phyloP scores from a whole-genome alignment of 83 land plant genomes.

The Isoetes engelmannii region DNA sequence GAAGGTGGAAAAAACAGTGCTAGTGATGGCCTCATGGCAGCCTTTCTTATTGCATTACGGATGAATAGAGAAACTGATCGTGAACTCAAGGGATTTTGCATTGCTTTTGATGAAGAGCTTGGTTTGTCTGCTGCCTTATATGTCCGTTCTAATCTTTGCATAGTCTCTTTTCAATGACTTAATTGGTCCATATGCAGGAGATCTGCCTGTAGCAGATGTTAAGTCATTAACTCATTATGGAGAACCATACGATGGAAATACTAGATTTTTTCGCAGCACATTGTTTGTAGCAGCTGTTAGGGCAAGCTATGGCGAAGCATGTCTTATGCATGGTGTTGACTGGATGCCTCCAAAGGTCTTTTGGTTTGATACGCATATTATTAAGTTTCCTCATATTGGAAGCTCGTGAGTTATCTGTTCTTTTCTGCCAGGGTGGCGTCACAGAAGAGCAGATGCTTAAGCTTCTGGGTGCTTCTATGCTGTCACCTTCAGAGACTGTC shows the following conservation, averaged over 20 bases:
- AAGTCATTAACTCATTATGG: conserved; percentile 97
- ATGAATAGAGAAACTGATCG: conserved; percentile 96
- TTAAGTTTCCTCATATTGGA: conserved; percentile 2
- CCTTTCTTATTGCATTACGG: conserved; percentile 86
- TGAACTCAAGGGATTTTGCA: conserved; percentile 91
- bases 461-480: conserved; percentile 70
- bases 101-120: conserved; percentile 97
- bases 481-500: conserved; percentile 65
- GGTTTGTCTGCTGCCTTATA: conserved; percentile 32
- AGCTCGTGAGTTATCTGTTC: conserved; percentile 2
- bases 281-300: conserved; percentile 97
- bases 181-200: conserved; percentile 39
- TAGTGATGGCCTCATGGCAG: conserved; percentile 76
- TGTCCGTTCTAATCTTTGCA: background rate
- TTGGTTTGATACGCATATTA: background rate
- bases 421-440: conserved; percentile 81
- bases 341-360: conserved; percentile 99
- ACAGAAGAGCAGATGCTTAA: conserved; percentile 93
- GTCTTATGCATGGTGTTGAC: conserved; percentile 90
- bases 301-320: conserved; percentile 88
- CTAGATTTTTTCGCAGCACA: conserved; percentile 90
- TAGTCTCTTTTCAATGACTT: background rate
- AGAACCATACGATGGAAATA: conserved; percentile 99
- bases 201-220: conserved; percentile 76
- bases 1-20: conserved; percentile 29